A percentile compares a stretch with the other conserved stretches of the same genome.
These are phyloP conservation scores for Meredithiella fracta DNA, from an alignment of 2,329 filamentous ascomycete species.

Conservation along the genomic window DNA sequence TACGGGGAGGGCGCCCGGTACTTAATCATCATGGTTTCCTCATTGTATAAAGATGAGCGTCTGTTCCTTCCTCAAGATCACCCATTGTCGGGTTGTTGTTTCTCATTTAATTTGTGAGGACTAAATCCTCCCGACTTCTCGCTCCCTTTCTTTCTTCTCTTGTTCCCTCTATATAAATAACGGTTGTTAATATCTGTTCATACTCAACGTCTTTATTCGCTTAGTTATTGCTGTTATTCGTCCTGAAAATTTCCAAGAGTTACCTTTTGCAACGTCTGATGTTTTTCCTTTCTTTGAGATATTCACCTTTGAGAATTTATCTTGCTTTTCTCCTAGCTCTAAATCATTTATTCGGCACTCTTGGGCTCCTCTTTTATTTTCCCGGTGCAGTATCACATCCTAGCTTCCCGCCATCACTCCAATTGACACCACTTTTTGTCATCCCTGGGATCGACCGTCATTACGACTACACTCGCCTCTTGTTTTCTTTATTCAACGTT, in stretches of 20 bases:
- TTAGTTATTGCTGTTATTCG: background rate
- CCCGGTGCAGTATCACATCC: background rate
- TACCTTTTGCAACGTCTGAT: background rate
- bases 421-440: background rate
- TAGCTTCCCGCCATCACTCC: background rate
- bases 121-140: background rate
- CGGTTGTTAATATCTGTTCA: background rate
- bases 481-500: background rate
- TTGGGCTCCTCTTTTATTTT: conserved; percentile 1
- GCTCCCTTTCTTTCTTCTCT: background rate
- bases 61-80: background rate
- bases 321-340: background rate
- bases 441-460: background rate
- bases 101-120: background rate
- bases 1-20: background rate
- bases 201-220: background rate
- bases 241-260: background rate
- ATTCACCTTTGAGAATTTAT: background rate
- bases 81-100: background rate
- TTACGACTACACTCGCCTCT: background rate
- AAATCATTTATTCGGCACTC: background rate
- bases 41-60: background rate
- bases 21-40: background rate
- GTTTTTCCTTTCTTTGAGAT: background rate
- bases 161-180: background rate